Evolutionary conservation across 2,329 filamentous ascomycete genomes (phyloP).

Genomic region (Penicillium sp.): DNA sequence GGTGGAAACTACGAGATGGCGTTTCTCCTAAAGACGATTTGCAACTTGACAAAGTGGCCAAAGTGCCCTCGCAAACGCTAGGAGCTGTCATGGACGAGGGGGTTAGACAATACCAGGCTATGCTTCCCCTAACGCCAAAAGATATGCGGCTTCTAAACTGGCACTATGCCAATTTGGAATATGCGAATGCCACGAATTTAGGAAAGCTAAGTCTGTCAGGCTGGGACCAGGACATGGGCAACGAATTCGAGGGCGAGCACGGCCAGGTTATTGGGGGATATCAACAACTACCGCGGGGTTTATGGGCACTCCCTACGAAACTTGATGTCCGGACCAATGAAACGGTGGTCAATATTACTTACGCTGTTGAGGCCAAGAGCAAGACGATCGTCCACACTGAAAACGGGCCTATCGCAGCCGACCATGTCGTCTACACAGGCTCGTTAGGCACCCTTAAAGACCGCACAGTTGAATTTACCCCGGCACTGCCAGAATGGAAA

Average conservation of each 20-base stretch:
- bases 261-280: constrained; percentile 93
- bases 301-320: constrained; percentile 71
- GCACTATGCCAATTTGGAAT: constrained; percentile 97
- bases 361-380: constrained; percentile 40
- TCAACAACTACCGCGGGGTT: constrained; percentile 82
- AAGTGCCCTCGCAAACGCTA: constrained; percentile 64
- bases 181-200: constrained; percentile 89
- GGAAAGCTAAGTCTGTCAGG: constrained; percentile 80
- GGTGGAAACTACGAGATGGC: constrained; percentile 70
- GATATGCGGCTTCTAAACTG: constrained; percentile 92
- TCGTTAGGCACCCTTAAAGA: constrained; percentile 89
- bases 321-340: constrained; percentile 73
- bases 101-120: constrained; percentile 77
- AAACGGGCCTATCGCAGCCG: constrained; percentile 76
- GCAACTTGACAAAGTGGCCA: constrained; percentile 64
- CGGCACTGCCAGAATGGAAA: constrained; percentile 85
- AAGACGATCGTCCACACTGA: constrained; percentile 67
- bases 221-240: constrained; percentile 96
- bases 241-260: constrained; percentile 94
- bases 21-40: constrained; percentile 63
- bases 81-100: constrained; percentile 90
- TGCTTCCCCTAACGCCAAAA: constrained; percentile 77
- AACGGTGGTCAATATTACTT: constrained; percentile 69
- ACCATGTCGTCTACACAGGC: constrained; percentile 84
- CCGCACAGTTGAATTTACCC: constrained; percentile 75